phyloP scores from a whole-genome alignment of 306 rosid species.

The Lathyrus sativus region DNA sequence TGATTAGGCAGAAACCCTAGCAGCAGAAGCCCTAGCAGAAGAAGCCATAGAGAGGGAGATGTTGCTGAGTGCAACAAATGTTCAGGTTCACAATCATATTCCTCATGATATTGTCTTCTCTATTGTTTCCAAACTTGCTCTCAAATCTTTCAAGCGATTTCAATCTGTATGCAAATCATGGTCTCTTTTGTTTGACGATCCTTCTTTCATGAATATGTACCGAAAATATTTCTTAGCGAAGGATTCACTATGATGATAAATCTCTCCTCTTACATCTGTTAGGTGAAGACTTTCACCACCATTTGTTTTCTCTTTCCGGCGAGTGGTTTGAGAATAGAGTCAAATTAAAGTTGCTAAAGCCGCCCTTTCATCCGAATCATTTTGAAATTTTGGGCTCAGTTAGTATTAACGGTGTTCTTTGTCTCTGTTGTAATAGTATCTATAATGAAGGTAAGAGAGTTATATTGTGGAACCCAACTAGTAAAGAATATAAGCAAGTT shows the following conservation, averaged over 20 bases:
- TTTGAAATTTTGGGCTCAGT: not conserved
- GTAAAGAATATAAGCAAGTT: not conserved
- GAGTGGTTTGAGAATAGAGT: not conserved
- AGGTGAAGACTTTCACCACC: too few relatives aligned
- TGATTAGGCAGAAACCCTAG: too few relatives aligned
- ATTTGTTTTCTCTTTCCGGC: not conserved
- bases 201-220: not conserved
- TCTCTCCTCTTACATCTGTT: not conserved
- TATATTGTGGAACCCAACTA: not conserved
- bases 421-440: not conserved
- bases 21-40: too few relatives aligned
- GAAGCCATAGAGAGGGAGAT: too few relatives aligned
- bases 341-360: not conserved
- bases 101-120: not conserved
- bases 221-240: not conserved
- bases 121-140: not conserved
- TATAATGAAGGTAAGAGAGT: not conserved
- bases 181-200: not conserved
- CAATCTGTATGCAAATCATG: not conserved
- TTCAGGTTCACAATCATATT: not conserved
- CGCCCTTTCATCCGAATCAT: too few relatives aligned
- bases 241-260: not conserved
- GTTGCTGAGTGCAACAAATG: not conserved
- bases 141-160: not conserved
- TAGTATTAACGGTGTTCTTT: not conserved